Evolutionary conservation across 2,329 filamentous ascomycete species (phyloP).

Genomic region (Macroventuria anomochaeta): DNA sequence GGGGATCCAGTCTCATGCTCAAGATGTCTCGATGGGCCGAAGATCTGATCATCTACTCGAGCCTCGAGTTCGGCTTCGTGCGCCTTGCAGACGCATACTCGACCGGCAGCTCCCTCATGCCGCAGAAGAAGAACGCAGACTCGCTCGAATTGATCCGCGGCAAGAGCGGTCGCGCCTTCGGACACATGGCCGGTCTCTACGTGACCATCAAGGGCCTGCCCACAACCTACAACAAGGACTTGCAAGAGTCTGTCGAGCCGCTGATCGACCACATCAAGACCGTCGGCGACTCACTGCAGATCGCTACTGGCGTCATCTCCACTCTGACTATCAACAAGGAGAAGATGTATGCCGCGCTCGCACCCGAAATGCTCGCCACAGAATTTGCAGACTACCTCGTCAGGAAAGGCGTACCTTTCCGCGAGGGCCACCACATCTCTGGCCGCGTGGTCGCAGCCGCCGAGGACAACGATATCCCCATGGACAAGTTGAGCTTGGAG

Average conservation of each 20-base stretch:
- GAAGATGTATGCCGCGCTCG: conserved; percentile 79
- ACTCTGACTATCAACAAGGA: conserved; percentile 74
- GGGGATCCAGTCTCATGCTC: conserved; percentile 77
- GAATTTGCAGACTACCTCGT: conserved; percentile 71
- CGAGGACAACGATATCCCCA: conserved; percentile 69
- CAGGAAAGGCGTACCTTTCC: conserved; percentile 74
- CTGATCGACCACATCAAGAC: conserved; percentile 86
- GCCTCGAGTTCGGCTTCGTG: conserved; percentile 78
- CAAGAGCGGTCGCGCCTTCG: conserved; percentile 77
- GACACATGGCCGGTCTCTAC: conserved; percentile 81
- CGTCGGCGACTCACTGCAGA: conserved; percentile 79
- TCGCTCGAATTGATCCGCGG: conserved; percentile 77
- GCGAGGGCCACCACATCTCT: conserved; percentile 80
- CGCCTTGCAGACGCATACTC: conserved; percentile 79
- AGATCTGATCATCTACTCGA: conserved; percentile 84
- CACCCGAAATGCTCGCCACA: conserved; percentile 82
- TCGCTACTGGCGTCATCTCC: conserved; percentile 79
- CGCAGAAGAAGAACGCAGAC: conserved; percentile 85
- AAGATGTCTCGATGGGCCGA: conserved; percentile 83
- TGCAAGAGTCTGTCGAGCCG: conserved; percentile 88
- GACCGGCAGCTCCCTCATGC: conserved; percentile 79
- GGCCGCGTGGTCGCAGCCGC: conserved; percentile 75
- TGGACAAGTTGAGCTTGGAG: conserved; percentile 71
- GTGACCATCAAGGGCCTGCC: conserved; percentile 78
- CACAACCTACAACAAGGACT: conserved; percentile 87